A percentile compares a stretch with the other conserved stretches of the same genome.
These are phyloP conservation scores for Arthrobotrys conoides DNA, from an alignment of 2,329 filamentous ascomycete species.

Conservation along the genomic window DNA sequence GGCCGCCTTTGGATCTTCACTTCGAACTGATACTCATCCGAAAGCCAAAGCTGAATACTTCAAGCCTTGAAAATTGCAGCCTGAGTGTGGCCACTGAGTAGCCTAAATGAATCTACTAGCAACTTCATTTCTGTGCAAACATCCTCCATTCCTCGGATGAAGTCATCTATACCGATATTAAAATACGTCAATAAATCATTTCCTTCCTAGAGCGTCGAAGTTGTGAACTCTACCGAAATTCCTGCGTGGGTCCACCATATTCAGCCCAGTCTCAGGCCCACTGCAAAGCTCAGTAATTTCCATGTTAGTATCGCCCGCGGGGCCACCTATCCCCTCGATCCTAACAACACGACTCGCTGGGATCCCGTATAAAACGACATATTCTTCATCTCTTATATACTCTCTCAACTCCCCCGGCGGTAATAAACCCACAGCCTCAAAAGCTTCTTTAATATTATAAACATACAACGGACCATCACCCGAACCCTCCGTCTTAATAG, in stretches of 20 bases:
- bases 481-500: background rate
- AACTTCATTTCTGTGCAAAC: conserved; percentile 12
- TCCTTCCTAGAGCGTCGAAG: background rate
- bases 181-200: background rate
- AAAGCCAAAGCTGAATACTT: background rate
- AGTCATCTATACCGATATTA: background rate
- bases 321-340: conserved; percentile 3
- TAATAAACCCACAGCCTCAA: background rate
- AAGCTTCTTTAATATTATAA: conserved; percentile 10
- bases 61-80: background rate
- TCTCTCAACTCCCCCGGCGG: background rate
- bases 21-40: no score
- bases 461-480: background rate
- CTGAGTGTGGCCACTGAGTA: background rate
- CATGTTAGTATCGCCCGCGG: background rate
- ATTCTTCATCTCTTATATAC: background rate
- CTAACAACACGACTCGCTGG: background rate
- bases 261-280: background rate
- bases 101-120: background rate
- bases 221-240: conserved; percentile 4
- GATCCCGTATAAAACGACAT: background rate
- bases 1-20: no score
- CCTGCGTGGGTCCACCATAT: conserved; percentile 1
- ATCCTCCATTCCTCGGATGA: conserved; percentile 2
- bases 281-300: background rate